A percentile compares a stretch with the other conserved stretches of the same genome.
Evolutionary conservation across 371 early-diverging fungal genomes (phyloP).

Genomic region (Syncephalastrum monosporum): DNA sequence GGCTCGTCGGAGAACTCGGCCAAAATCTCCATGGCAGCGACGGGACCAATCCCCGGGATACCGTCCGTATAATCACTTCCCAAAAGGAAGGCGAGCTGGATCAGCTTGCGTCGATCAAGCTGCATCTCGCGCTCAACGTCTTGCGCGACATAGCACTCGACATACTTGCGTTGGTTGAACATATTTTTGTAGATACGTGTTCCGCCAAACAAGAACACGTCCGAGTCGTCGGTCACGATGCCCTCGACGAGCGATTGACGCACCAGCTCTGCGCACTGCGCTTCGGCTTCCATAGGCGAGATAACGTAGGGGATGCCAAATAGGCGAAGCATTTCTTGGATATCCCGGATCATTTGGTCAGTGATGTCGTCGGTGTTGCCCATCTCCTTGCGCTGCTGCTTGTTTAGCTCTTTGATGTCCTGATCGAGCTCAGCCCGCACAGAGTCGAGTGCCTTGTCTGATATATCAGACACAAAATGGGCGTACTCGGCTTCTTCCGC

Average conservation of each 20-base stretch:
- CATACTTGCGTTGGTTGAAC: slow-evolving; percentile 88
- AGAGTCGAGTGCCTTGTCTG: slow-evolving; percentile 38
- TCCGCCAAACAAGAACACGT: slow-evolving; percentile 97
- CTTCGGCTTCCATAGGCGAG: slow-evolving; percentile 98
- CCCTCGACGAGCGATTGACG: slow-evolving; percentile 85
- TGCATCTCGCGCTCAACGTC: slow-evolving; percentile 71
- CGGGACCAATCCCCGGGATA: slow-evolving; percentile 90
- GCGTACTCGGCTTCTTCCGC: slow-evolving; percentile 61
- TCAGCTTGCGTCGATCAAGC: slow-evolving; percentile 72
- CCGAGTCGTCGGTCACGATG: slow-evolving; percentile 98
- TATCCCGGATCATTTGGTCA: slow-evolving; percentile 70
- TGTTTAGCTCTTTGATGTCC: slow-evolving; percentile 60
- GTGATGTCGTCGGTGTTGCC: slow-evolving; percentile 70
- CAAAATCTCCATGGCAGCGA: slow-evolving; percentile 90
- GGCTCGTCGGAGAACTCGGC: slow-evolving; percentile 58
- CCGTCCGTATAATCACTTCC: slow-evolving; percentile 99
- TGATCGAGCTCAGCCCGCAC: slow-evolving; percentile 51
- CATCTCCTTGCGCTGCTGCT: slow-evolving; percentile 56
- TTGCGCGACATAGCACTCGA: slow-evolving; percentile 75
- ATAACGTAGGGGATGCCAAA: slow-evolving; percentile 96
- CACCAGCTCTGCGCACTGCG: slow-evolving; percentile 92
- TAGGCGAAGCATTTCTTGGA: slow-evolving; percentile 75
- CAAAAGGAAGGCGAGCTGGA: slow-evolving; percentile 87
- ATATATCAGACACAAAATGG: slow-evolving; percentile 51
- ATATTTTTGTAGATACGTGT: slow-evolving; percentile 91